Base-by-base conservation (phyloP, 352 stramenopile genomes). In the Globisporangium spinosum region DNA sequence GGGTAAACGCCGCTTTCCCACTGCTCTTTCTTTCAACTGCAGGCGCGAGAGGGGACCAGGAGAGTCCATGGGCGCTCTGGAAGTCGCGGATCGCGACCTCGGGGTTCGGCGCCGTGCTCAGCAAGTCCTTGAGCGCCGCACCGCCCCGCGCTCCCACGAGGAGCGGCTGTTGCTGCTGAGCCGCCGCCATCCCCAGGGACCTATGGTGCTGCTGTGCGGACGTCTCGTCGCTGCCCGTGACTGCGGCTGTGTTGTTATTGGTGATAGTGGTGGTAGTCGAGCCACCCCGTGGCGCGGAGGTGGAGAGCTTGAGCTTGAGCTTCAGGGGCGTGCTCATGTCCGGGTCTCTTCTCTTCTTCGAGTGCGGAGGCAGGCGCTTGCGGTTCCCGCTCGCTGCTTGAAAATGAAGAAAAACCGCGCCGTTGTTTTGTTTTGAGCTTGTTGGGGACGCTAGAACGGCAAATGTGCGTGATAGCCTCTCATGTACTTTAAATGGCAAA, bases 1-100 rank as follows among this genome's bases (percentile, higher is more conserved):
- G 80, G 32, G 72, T 71, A 34, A 91, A 88, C 20, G 69, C 70
- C 38, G 23, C 60, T n/a, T n/a, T 47, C 20, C 20, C 43, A 34
- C 47, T 61, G 8, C 51, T 58, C 7, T 60, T 58, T 17, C 47
- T 65, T 34, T 67, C 68, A n/a, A 81, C 71, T n/a, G 76, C 70
- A 8, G 27, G 25, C 6, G 54, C 27, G 13, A 15, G 54, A 59
- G 54, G 54, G 15, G 54, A 15, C 54, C 81, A 78, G 12, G 77
- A 69, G 61, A 96, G 70, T 4, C 86, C 85, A 55, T 93, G 82
- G 23, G 74, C 69, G 3, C 71, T 68, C 66, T 96, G 88, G 75
- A 94, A 96, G 51, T 87, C 80, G 35, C 78, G 80, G 64, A 96
- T 96, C 27, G 86, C 88, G 60, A 89, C 80, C 67, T 94, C 86